Evolutionary conservation across 495 filamentous ascomycete genomes (phyloP).

Genomic region (Terfezia boudieri): DNA sequence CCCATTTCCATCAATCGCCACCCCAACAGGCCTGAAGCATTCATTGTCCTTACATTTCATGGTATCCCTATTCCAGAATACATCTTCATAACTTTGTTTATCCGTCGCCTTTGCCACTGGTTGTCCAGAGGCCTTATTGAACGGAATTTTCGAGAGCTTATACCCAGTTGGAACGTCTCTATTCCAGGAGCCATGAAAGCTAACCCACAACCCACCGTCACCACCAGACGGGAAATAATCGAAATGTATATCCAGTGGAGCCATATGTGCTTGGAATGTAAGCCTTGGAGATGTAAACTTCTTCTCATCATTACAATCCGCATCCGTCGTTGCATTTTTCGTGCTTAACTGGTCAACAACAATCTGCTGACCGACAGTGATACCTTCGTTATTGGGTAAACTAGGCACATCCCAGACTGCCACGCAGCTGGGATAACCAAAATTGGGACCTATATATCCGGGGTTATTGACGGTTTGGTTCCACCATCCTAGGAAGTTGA

Average conservation of each 20-base stretch:
- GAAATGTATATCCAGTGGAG: conserved; percentile 40
- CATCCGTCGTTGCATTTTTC: conserved; percentile 23
- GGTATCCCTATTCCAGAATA: conserved; percentile 29
- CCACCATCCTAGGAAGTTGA: conserved; percentile 47
- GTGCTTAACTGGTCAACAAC: conserved; percentile 22
- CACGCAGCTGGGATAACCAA: conserved; percentile 46
- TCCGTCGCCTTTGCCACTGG: conserved; percentile 25
- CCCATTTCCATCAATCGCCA: conserved; percentile 27
- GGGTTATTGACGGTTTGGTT: conserved; percentile 22
- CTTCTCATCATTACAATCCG: conserved; percentile 17
- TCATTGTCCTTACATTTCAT: conserved; percentile 21
- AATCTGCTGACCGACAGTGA: conserved; percentile 17
- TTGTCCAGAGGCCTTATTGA: conserved; percentile 20
- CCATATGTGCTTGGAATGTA: conserved; percentile 36
- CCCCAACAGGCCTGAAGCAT: conserved; percentile 35
- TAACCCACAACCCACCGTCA: conserved; percentile 4
- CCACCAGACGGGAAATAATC: conserved; percentile 2
- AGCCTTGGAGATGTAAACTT: conserved; percentile 26
- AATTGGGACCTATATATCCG: conserved; percentile 8
- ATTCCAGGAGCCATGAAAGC: conserved; percentile 37
- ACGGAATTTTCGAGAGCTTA: conserved; percentile 27
- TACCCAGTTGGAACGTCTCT: conserved; percentile 33
- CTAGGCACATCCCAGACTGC: conserved; percentile 33
- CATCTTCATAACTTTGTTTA: conserved; percentile 23
- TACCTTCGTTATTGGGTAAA: conserved; percentile 18